Evolutionary conservation across 768 basidiomycete species (phyloP).

Genomic region (Pluteus cervinus): DNA sequence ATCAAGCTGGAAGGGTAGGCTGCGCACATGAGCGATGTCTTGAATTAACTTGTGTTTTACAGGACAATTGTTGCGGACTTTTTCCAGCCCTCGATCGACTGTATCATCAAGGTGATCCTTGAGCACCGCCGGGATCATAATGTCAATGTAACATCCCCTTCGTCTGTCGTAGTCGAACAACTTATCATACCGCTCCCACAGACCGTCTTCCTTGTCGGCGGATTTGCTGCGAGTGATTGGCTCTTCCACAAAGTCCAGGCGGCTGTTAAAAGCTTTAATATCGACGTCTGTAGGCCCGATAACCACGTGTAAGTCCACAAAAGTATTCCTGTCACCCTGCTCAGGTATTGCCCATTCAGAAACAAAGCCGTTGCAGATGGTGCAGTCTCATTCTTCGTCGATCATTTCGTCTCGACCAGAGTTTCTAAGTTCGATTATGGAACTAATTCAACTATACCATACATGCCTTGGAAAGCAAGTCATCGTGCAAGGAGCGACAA

Average conservation of each 20-base stretch:
- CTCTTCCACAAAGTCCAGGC: constrained; percentile 27
- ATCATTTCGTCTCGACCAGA: constrained; percentile 8
- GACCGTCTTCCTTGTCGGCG: constrained; percentile 30
- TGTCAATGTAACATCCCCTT: constrained; percentile 19
- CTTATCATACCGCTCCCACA: constrained; percentile 1
- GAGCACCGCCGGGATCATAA: constrained; percentile 11
- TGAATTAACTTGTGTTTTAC: background rate
- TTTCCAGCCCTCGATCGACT: constrained; percentile 31
- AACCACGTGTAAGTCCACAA: constrained; percentile 28
- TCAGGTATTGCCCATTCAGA: background rate
- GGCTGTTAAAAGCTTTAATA: constrained; percentile 20
- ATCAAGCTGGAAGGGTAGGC: constrained; percentile 30
- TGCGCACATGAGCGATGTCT: background rate
- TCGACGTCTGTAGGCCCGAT: constrained; percentile 33
- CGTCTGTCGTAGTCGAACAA: background rate
- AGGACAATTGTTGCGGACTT: constrained; percentile 29
- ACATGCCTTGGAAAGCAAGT: background rate
- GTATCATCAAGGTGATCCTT: constrained; percentile 26
- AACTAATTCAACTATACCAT: background rate
- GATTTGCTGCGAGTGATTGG: constrained; percentile 39
- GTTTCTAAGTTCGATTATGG: constrained; percentile 10
- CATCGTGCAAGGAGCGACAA: background rate
- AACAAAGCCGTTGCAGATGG: constrained; percentile 15
- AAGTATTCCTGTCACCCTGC: background rate
- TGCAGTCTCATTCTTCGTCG: constrained; percentile 12